phyloP scores from a whole-genome alignment of 371 early-diverging fungal genomes.

The Dentiscutata heterogama region DNA sequence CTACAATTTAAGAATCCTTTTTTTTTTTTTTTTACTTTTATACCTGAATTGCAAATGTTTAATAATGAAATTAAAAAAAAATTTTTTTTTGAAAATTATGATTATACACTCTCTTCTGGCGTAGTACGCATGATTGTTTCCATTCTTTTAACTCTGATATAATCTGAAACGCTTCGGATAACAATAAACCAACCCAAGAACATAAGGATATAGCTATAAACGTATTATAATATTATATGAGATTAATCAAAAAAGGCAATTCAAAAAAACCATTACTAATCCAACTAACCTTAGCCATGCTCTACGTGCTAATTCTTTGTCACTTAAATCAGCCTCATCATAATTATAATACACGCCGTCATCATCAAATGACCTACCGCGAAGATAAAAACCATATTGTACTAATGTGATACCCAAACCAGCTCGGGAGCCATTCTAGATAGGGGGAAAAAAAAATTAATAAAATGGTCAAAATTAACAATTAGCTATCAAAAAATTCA shows the following conservation, averaged over 20 bases:
- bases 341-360: constrained; percentile 46
- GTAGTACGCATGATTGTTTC: constrained; percentile 57
- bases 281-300: constrained; percentile 50
- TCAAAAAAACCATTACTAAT: not conserved
- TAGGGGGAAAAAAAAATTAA: not conserved
- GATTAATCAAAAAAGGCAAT: not conserved
- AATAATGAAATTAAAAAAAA: not conserved
- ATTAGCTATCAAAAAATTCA: not conserved
- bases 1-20: too few species aligned
- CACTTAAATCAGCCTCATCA: constrained; percentile 50
- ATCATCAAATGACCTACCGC: constrained; percentile 54
- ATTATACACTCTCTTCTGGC: constrained; percentile 47
- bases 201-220: constrained; percentile 58
- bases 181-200: constrained; percentile 70
- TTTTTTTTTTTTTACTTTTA: too few species aligned
- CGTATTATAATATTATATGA: not conserved
- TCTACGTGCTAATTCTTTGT: constrained; percentile 47
- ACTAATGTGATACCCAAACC: constrained; percentile 70
- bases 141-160: constrained; percentile 61
- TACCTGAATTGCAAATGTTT: constrained; percentile 6
- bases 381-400: constrained; percentile 64
- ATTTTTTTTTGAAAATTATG: not conserved
- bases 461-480: not conserved
- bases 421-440: constrained; percentile 65
- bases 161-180: constrained; percentile 64